A percentile compares a stretch with the other conserved stretches of the same genome.
These are phyloP conservation scores for Phaeotremella skinneri DNA, from an alignment of 768 basidiomycete species.

Conservation along the genomic window DNA sequence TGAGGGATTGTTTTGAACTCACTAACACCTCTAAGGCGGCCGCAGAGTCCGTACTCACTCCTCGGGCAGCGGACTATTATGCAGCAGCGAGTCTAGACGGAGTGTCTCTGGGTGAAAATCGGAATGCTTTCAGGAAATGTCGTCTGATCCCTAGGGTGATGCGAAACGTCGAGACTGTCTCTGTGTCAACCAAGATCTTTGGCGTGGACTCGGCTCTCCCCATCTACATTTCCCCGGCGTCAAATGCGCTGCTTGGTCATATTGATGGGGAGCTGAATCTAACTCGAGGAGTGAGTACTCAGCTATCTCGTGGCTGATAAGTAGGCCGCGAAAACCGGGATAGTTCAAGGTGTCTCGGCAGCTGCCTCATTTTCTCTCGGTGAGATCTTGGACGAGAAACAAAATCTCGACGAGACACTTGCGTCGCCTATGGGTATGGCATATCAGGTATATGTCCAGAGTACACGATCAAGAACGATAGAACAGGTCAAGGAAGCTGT, in stretches of 20 bases:
- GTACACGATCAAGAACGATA: constrained; percentile 63
- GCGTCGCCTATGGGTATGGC: constrained; percentile 46
- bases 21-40: constrained; percentile 22
- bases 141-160: constrained; percentile 50
- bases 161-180: constrained; percentile 44
- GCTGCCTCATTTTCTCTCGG: constrained; percentile 48
- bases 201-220: constrained; percentile 50
- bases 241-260: constrained; percentile 65
- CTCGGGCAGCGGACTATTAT: constrained; percentile 33
- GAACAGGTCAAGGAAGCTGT: constrained; percentile 69
- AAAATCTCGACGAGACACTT: constrained; percentile 41
- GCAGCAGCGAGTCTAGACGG: constrained; percentile 27
- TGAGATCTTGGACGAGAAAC: constrained; percentile 50
- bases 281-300: constrained; percentile 39
- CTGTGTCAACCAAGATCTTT: constrained; percentile 49
- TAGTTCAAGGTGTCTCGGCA: constrained; percentile 50
- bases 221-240: constrained; percentile 54
- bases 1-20: constrained; percentile 18
- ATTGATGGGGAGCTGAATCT: constrained; percentile 62
- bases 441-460: constrained; percentile 69
- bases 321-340: constrained; percentile 47
- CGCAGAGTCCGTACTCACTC: constrained; percentile 31
- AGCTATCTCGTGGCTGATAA: constrained; percentile 19
- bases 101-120: constrained; percentile 29
- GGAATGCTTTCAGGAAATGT: constrained; percentile 37